phyloP scores from a whole-genome alignment of 2,329 filamentous ascomycete genomes.

The Teratosphaeria destructans region DNA sequence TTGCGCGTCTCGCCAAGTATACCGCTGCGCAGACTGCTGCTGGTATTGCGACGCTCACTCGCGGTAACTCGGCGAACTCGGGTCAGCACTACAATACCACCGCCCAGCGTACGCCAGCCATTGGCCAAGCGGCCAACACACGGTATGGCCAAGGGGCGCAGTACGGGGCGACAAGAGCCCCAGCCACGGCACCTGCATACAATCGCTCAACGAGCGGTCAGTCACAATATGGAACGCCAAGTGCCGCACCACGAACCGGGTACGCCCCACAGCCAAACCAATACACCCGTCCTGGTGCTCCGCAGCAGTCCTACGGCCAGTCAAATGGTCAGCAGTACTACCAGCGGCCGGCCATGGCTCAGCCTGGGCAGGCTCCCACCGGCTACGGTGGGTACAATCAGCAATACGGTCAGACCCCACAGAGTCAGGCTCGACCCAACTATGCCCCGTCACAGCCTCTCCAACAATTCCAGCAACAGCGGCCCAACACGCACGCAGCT shows the following conservation, averaged over 20 bases:
- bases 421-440: slow-evolving; percentile 13
- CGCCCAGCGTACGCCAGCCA: slow-evolving; percentile 24
- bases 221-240: slow-evolving; percentile 18
- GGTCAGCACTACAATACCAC: slow-evolving; percentile 24
- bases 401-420: slow-evolving; percentile 12
- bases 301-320: slow-evolving; percentile 15
- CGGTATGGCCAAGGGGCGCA: slow-evolving; percentile 21
- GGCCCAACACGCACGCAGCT: slow-evolving; percentile 10
- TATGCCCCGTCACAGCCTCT: slow-evolving; percentile 13
- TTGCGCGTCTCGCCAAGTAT: slow-evolving; percentile 32
- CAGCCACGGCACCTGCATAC: slow-evolving; percentile 16
- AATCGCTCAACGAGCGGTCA: slow-evolving; percentile 19
- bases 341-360: slow-evolving; percentile 2
- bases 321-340: slow-evolving; percentile 18
- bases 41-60: slow-evolving; percentile 19
- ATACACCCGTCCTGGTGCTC: slow-evolving; percentile 17
- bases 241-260: slow-evolving; percentile 10
- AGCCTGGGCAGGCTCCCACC: slow-evolving; percentile 8
- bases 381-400: slow-evolving; percentile 15
- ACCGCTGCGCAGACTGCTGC: slow-evolving; percentile 24
- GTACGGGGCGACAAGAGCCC: slow-evolving; percentile 14
- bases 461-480: slow-evolving; percentile 15
- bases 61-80: slow-evolving; percentile 18
- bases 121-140: slow-evolving; percentile 25
- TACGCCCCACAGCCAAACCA: slow-evolving; percentile 17